Base-by-base conservation (phyloP, 169 alveolate genomes). In the Ichthyophthirius multifiliis region DNA sequence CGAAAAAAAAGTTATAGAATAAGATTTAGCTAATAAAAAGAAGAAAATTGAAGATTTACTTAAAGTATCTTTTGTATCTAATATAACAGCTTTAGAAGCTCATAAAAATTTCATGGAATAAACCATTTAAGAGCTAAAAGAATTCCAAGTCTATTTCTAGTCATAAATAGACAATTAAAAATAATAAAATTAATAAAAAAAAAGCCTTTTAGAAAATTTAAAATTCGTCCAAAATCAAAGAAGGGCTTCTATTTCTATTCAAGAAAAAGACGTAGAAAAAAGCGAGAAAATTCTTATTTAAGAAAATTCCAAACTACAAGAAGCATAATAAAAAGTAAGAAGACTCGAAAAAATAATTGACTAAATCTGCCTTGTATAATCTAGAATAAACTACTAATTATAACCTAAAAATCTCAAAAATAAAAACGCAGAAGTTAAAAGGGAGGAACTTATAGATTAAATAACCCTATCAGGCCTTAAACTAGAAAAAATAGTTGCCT, bases 301-400 rank as follows among this genome's bases (percentile, higher is more conserved):
- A 23, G 71, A 55, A 27, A 5, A 34, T 3, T 34, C 23, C 31
- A 34, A 39, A 13, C 23, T 67, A n/a, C 10, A 37, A 67, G 77
- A 67, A 15, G 41, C 35, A 41, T 47, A 67, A 41, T 37, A 67
- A 37, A 47, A 67, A 39, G 55, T 67, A n/a, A 67, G 41, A 39
- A 67, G 62, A 18, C 37, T 67, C 3, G 77, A 67, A 37, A 41
- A 44, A 16, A 37, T 67, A n/a, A 37, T 67, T 34, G 77, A 67
- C 30, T 32, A 67, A 35, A 67, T 67, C 20, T 67, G 77, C 7
- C 18, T 67, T 0, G 77, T 67, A 3, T 34, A 37, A 32, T 37
- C 64, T 67, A 41, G 77, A 35, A 67, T 67, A 7, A 20, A 27
- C 12, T 67, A 67, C 41, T 41, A 67, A 20, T 62, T 41, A 9